phyloP scores from a whole-genome alignment of 1,284 basidiomycete species.

The Tilletia caries region DNA sequence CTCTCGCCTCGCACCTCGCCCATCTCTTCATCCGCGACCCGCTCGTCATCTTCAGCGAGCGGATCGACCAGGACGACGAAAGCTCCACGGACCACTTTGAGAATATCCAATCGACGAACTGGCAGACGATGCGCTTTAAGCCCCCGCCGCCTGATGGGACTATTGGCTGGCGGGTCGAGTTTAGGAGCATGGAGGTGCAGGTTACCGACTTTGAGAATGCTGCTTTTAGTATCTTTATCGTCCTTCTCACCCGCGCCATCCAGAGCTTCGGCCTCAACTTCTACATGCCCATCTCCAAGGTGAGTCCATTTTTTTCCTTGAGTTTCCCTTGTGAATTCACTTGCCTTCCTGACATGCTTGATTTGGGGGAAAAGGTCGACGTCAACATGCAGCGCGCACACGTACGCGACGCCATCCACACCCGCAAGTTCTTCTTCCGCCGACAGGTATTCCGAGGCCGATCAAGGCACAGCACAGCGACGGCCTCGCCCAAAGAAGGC shows the following conservation, averaged over 20 bases:
- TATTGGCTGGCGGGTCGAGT: slow-evolving; percentile 98
- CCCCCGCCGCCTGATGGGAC: slow-evolving; percentile 78
- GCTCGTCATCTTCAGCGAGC: slow-evolving; percentile 90
- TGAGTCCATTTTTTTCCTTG: slow-evolving; percentile 55
- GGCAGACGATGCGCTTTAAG: slow-evolving; percentile 99
- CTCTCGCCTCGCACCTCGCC: slow-evolving; percentile 84
- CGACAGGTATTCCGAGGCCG: slow-evolving; percentile 68
- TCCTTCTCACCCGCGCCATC: slow-evolving; percentile 88
- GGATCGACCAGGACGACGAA: slow-evolving; percentile 83
- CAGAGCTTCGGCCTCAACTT: slow-evolving; percentile 87
- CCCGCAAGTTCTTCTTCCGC: slow-evolving; percentile 82
- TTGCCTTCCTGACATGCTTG: neutral
- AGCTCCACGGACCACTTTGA: slow-evolving; percentile 93
- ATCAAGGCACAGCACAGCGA: slow-evolving; percentile 55
- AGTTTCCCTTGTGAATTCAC: too few relatives aligned
- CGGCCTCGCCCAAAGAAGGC: slow-evolving; percentile 14
- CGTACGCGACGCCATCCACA: slow-evolving; percentile 70
- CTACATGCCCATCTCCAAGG: slow-evolving; percentile 95
- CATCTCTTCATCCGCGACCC: slow-evolving; percentile 98
- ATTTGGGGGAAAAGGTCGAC: too few relatives aligned
- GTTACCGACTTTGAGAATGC: slow-evolving; percentile 99
- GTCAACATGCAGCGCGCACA: slow-evolving; percentile 94
- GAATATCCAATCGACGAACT: slow-evolving; percentile 99
- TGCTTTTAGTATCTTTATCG: slow-evolving; percentile 89
- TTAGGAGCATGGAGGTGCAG: slow-evolving; percentile 98